Evolutionary conservation across 1,284 basidiomycete genomes (phyloP).

Genomic region (Malassezia cuniculi): DNA sequence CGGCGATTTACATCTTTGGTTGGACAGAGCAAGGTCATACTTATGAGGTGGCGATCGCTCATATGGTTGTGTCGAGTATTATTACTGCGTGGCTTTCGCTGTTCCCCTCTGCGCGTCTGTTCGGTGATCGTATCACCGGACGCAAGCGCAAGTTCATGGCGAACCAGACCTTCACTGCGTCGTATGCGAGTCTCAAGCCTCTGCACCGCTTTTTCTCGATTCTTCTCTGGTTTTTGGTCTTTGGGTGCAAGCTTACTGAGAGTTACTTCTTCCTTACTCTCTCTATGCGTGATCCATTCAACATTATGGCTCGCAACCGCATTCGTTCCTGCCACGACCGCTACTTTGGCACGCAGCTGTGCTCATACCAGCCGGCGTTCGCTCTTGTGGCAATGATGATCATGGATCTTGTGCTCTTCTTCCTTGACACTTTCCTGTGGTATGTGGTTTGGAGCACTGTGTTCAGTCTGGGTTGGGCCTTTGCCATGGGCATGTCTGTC

Average conservation of each 20-base stretch:
- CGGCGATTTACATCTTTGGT: slow-evolving; percentile 41
- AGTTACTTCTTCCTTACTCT: slow-evolving; percentile 45
- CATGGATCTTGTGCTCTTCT: slow-evolving; percentile 45
- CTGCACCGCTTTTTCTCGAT: slow-evolving; percentile 36
- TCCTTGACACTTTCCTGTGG: slow-evolving; percentile 45
- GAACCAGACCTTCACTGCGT: slow-evolving; percentile 45
- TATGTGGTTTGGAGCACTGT: slow-evolving; percentile 46
- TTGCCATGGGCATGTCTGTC: slow-evolving; percentile 44
- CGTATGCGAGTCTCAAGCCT: slow-evolving; percentile 32
- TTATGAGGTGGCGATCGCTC: slow-evolving; percentile 27
- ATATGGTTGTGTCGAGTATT: slow-evolving; percentile 33
- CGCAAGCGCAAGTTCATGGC: slow-evolving; percentile 44
- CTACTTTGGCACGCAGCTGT: slow-evolving; percentile 42
- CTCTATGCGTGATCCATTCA: slow-evolving; percentile 44
- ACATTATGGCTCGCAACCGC: slow-evolving; percentile 42
- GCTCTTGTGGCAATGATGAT: slow-evolving; percentile 41
- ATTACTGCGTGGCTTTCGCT: slow-evolving; percentile 42
- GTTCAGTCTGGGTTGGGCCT: slow-evolving; percentile 44
- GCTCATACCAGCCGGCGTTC: slow-evolving; percentile 41
- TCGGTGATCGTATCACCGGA: slow-evolving; percentile 43
- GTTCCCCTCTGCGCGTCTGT: slow-evolving; percentile 40
- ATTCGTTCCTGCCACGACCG: slow-evolving; percentile 41
- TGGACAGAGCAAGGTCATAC: slow-evolving; percentile 18
- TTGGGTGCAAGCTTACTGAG: slow-evolving; percentile 45
- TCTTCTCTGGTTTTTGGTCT: slow-evolving; percentile 41